These are phyloP conservation scores for Globisporangium iwayamae DNA, from an alignment of 352 stramenopile genomes.

Conservation along the genomic window DNA sequence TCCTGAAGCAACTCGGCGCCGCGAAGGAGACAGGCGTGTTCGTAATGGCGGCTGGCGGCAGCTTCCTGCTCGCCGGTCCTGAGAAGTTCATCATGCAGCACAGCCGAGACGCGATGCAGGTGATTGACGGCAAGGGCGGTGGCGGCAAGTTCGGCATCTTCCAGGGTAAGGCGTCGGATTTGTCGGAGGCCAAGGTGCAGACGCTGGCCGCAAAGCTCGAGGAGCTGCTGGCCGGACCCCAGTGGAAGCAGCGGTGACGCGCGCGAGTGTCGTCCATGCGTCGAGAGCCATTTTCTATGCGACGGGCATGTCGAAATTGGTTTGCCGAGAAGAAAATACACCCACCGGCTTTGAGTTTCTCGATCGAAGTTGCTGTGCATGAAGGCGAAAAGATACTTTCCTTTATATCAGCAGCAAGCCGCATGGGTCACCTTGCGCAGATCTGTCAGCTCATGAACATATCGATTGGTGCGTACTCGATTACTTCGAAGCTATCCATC, in stretches of 20 bases:
- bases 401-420: no score
- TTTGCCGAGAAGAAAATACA: no score
- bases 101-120: slow-evolving; percentile 40
- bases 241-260: background rate
- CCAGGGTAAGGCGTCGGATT: slow-evolving; percentile 66
- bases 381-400: no score
- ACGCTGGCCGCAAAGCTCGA: slow-evolving; percentile 38
- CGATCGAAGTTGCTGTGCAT: no score
- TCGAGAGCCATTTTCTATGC: no score
- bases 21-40: background rate
- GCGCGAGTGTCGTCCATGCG: no score
- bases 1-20: slow-evolving; percentile 4
- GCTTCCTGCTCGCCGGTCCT: slow-evolving; percentile 66
- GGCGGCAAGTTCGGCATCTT: slow-evolving; percentile 73
- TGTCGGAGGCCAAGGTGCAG: slow-evolving; percentile 33
- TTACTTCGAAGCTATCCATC: background rate
- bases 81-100: slow-evolving; percentile 43
- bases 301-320: no score
- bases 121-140: slow-evolving; percentile 73
- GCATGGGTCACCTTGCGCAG: no score
- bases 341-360: no score
- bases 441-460: background rate
- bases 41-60: background rate
- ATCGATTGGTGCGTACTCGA: no score
- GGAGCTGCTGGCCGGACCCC: slow-evolving; percentile 19